Evolutionary conservation across 1,284 basidiomycete species (phyloP), one percentile per base, ranked within the genome.

Genomic region (Taiwanofungus camphoratus): DNA sequence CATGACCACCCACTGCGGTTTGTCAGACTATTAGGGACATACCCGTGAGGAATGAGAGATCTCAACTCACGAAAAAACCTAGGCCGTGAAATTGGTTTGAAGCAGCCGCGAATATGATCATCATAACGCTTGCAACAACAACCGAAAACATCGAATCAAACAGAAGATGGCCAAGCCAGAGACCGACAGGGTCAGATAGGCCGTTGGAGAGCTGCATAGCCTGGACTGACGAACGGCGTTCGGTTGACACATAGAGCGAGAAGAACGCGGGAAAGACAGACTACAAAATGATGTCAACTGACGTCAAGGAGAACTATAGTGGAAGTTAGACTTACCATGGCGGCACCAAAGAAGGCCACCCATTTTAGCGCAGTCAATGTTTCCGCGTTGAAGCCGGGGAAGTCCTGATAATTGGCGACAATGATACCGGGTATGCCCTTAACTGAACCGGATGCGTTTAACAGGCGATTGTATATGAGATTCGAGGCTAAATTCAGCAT

Each of bases 161-260:
- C 51, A 84, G 64, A 5, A 89, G 68, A 61, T 91, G 87, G 0
- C 87, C 87, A 2, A 89, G 66, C 87, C 87, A 90, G 19, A 90
- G 67, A 0, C 82, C 84, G 23, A 77, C 61, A 4, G 87, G 85
- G 41, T 84, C 70, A 4, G 79, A 73, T 22, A 89, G 66, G 1
- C 87, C 87, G 56, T 91, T 91, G 23, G 82, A 87, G 21, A 84
- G 64, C 48, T 85, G 81, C 82, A 86, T 90, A 4, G 82, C 84
- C 62, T 82, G 86, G 2, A 82, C 84, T 30, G 76, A 77, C 5
- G 79, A 82, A 33, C 71, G 70, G 22, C 77, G 74, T 57, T 84
- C 85, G 50, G 71, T 75, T 13, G 77, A 76, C 5, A 87, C 82
- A 58, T 90, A 91, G 11, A 91, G 59, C 7, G 82, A 72, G 49